Conservation (phyloP, 2,329 filamentous ascomycete genomes). For the Aplosporella prunicola region DNA sequence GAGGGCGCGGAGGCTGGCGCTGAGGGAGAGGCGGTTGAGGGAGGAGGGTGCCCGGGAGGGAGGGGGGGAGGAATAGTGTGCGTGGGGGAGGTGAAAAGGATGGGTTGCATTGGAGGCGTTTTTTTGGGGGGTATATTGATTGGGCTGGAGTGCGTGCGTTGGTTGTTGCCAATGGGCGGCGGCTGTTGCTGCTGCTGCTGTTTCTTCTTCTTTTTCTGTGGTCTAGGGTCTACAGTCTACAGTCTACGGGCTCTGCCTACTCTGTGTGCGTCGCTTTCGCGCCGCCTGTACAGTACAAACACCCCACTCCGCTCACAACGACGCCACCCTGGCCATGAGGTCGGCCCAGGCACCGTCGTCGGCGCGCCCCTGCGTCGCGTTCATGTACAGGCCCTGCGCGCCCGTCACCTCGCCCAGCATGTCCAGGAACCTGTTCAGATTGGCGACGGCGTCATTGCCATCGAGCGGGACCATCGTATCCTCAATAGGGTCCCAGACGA, state of each 20-base stretch:
- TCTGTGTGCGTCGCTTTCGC: too few relatives aligned
- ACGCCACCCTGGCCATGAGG: conserved; percentile 28
- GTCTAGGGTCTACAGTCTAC: too few relatives aligned
- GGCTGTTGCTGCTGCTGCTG: too few relatives aligned
- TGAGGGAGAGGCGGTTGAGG: conserved; percentile 40
- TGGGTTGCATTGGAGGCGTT: too few relatives aligned
- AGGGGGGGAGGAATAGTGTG: conserved; percentile 12
- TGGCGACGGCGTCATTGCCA: conserved; percentile 44
- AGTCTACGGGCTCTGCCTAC: too few relatives aligned
- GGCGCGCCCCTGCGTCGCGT: conserved; percentile 40
- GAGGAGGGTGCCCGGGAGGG: conserved; percentile 20
- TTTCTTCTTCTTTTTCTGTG: too few relatives aligned
- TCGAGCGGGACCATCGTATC: conserved; percentile 63
- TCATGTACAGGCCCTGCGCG: conserved; percentile 72
- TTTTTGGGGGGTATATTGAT: too few relatives aligned
- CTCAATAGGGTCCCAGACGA: conserved; percentile 75
- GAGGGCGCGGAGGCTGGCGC: conserved; percentile 40
- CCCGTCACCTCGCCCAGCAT: conserved; percentile 57
- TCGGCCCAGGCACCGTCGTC: conserved; percentile 31
- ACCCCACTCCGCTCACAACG: too few relatives aligned
- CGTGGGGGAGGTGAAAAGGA: neutral
- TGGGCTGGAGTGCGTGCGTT: too few relatives aligned
- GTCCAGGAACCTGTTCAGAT: conserved; percentile 51
- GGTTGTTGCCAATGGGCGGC: too few relatives aligned
- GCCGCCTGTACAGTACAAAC: too few relatives aligned